A percentile compares a stretch with the other conserved stretches of the same genome.
These are phyloP conservation scores for Sabuloglossum arenarium DNA, from an alignment of 495 filamentous ascomycete genomes.

Conservation along the genomic window DNA sequence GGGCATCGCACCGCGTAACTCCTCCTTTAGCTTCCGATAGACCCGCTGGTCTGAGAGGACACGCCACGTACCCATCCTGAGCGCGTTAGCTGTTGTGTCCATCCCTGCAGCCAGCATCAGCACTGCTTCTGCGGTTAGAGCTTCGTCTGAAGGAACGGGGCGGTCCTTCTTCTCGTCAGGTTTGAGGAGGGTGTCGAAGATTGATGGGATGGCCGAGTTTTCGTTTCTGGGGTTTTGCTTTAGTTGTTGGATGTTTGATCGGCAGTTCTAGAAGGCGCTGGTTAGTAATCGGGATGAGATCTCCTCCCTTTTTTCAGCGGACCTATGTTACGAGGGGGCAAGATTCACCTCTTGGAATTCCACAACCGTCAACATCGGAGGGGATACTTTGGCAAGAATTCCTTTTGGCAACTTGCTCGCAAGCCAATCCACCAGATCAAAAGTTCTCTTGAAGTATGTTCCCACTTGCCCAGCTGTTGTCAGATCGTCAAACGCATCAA, in stretches of 20 bases:
- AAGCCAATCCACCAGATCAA: neutral
- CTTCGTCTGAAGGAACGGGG: constrained; percentile 10
- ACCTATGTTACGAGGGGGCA: too few relatives aligned
- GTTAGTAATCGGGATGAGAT: too few relatives aligned
- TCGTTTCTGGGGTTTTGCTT: neutral
- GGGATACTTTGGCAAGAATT: neutral
- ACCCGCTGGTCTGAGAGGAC: constrained; percentile 11
- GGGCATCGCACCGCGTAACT: constrained; percentile 13
- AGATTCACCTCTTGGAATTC: neutral
- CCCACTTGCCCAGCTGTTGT: neutral
- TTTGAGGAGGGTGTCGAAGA: constrained; percentile 16
- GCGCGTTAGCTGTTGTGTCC: constrained; percentile 18
- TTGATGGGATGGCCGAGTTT: neutral
- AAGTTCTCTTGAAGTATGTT: neutral
- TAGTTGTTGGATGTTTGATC: neutral
- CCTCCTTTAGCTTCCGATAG: constrained; percentile 12
- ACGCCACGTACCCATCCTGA: constrained; percentile 15
- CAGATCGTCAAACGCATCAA: neutral
- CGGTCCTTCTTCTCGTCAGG: constrained; percentile 6
- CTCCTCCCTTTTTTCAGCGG: too few relatives aligned
- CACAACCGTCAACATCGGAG: neutral
- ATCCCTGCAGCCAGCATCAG: constrained; percentile 18
- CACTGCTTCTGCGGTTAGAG: constrained; percentile 17
- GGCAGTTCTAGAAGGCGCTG: neutral
- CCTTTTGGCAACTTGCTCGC: neutral